Percentiles rank a stretch among this genome's conserved stretches.
Evolutionary conservation across 768 basidiomycete genomes (phyloP).

Genomic region (Boletus patriciae): DNA sequence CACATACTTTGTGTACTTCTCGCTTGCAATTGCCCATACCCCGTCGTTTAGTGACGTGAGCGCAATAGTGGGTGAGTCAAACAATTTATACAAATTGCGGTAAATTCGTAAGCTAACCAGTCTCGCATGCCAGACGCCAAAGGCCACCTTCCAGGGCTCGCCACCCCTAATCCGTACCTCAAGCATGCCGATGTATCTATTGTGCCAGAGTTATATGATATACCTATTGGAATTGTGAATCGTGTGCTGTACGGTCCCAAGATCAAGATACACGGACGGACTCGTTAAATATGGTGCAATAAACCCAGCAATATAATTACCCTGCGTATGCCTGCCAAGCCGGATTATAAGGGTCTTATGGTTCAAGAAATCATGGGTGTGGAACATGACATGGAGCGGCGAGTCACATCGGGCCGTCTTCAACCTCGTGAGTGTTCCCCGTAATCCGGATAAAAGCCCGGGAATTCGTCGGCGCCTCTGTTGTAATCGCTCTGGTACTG

Average conservation of each 20-base stretch:
- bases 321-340: constrained; percentile 1
- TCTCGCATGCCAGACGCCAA: constrained; percentile 52
- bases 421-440: constrained; percentile 1
- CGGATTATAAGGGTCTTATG: constrained; percentile 16
- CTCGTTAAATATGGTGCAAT: constrained; percentile 22
- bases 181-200: constrained; percentile 45
- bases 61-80: constrained; percentile 61
- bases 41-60: constrained; percentile 67
- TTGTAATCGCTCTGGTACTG: constrained; percentile 32
- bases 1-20: constrained; percentile 75
- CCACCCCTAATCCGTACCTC: constrained; percentile 46
- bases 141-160: constrained; percentile 47
- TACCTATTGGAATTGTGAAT: constrained; percentile 80
- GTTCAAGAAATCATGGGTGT: constrained; percentile 14
- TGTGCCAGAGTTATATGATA: constrained; percentile 72
- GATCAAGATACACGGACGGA: constrained; percentile 13
- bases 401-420: not conserved
- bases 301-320: constrained; percentile 7
- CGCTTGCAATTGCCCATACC: constrained; percentile 69
- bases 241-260: constrained; percentile 57
- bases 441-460: constrained; percentile 17
- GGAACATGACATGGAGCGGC: not conserved
- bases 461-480: constrained; percentile 10
- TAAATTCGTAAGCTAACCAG: constrained; percentile 10
- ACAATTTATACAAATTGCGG: constrained; percentile 9